Base-by-base conservation (phyloP, 495 filamentous ascomycete genomes). In the Pseudevernia furfuracea region DNA sequence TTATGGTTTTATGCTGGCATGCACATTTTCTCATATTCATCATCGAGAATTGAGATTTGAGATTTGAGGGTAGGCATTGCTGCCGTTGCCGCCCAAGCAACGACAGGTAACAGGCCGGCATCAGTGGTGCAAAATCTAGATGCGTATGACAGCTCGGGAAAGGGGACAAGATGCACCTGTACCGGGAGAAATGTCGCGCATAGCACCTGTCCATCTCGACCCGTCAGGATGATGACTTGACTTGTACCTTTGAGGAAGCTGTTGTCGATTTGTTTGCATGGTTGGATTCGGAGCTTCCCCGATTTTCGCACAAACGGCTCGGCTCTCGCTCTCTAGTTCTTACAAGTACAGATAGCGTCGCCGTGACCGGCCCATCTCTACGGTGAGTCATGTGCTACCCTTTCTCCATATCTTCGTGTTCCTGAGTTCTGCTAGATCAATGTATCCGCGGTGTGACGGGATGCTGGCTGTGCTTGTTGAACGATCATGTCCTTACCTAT, bases 381-480 rank as follows among this genome's bases (percentile, higher is more conserved):
- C 10, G 10, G 46, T 57, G 61, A 63, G 49, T 63, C 52, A 63
- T 46, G 7, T 52, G 46, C 23, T 28, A 25, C 23, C 8, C 34
- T 23, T n/a, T 46, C 12, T n/a, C n/a, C n/a, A n/a, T 8, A 14
- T 39, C 38, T 17, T 10, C 38, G 14, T 23, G 21, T 38, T 34
- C 19, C 3, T 48, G 15, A 32, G 32, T 34, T n/a, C 28, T 46
- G 21, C 17, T 14, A 19, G 1, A 63, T 34, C 30, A 37, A 63
- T 63, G 61, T 32, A 39, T 57, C 53, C 53, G 43, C 43, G 0
- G 15, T 46, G 10, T 23, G 14, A 34, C 52, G 61, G 25, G 28
- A 21, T 44, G 5, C 58, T 63, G n/a, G 38, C 38, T 57, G 34
- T 23, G 11, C 36, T 21, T 34, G 6, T 30, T 37, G 12, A 58